Conservation (phyloP, 768 basidiomycete species). For the Russula ochroleuca region DNA sequence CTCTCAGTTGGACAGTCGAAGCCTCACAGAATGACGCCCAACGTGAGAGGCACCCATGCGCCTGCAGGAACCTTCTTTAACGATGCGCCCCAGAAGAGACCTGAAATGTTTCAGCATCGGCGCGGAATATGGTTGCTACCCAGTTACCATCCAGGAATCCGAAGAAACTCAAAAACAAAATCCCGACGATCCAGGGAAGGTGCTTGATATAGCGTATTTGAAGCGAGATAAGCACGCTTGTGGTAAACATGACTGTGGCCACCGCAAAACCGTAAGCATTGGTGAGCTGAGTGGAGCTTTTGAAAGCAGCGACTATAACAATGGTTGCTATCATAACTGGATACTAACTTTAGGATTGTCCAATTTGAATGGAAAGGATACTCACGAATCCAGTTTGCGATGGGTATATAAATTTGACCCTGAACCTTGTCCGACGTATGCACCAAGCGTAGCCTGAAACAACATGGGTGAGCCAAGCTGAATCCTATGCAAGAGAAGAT, state of each 20-base stretch:
- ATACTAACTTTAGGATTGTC: neutral
- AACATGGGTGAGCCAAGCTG: neutral
- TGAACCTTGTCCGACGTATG: slow-evolving; percentile 58
- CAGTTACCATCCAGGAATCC: slow-evolving; percentile 57
- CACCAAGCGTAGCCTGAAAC: slow-evolving; percentile 43
- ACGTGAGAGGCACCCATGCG: slow-evolving; percentile 62
- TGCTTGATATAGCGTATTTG: slow-evolving; percentile 57
- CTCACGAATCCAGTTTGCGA: slow-evolving; percentile 51
- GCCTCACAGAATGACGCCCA: slow-evolving; percentile 49
- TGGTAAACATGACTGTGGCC: slow-evolving; percentile 61
- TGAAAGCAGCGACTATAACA: slow-evolving; percentile 54
- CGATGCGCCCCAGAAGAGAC: slow-evolving; percentile 60
- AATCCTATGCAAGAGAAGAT: neutral
- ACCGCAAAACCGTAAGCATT: slow-evolving; percentile 63
- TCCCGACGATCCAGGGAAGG: slow-evolving; percentile 40
- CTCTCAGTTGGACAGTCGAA: neutral
- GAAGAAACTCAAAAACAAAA: slow-evolving; percentile 49
- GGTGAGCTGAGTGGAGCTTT: slow-evolving; percentile 48
- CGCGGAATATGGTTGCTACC: neutral
- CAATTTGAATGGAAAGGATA: neutral
- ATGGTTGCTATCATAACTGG: slow-evolving; percentile 49
- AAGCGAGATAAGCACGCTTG: slow-evolving; percentile 50
- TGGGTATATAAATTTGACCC: slow-evolving; percentile 65
- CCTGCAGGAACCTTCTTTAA: slow-evolving; percentile 59
- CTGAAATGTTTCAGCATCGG: slow-evolving; percentile 23